These are phyloP conservation scores for Gaultheria prostrata DNA, from an alignment of 148 eudicot species.

Conservation along the genomic window DNA sequence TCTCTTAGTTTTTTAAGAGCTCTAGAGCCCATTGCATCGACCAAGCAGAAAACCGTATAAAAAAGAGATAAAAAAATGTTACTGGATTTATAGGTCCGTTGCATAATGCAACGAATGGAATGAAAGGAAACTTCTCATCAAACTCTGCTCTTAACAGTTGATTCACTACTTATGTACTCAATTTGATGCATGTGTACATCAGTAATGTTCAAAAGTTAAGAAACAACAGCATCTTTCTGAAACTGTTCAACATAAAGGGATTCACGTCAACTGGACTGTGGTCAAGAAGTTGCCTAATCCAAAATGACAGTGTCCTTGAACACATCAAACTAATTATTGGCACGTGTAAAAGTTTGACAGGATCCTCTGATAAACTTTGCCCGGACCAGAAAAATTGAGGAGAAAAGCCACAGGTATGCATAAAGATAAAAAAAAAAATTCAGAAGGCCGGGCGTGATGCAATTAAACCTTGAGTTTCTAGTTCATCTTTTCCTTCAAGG, in stretches of 20 bases:
- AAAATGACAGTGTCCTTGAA: neutral
- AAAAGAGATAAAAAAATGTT: neutral
- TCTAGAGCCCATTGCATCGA: neutral
- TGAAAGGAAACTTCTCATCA: neutral
- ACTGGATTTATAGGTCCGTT: too few relatives aligned
- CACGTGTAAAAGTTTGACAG: neutral
- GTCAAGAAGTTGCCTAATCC: neutral
- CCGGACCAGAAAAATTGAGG: neutral
- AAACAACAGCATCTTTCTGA: neutral
- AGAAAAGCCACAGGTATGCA: neutral
- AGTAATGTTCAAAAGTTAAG: neutral
- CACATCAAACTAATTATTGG: conserved; percentile 3
- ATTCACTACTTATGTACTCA: neutral
- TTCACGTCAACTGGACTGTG: neutral
- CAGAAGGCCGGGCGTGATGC: neutral
- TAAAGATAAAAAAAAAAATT: neutral
- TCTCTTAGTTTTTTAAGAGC: neutral
- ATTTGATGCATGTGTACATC: neutral
- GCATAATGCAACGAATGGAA: too few relatives aligned
- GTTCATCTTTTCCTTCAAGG: neutral
- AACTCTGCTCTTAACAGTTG: neutral
- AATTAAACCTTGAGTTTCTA: neutral
- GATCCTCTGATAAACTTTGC: neutral
- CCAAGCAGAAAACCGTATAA: neutral
- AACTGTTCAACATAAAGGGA: neutral